Evolutionary conservation across 345 rosid genomes (phyloP).

Genomic region (Conringia planisiliqua): DNA sequence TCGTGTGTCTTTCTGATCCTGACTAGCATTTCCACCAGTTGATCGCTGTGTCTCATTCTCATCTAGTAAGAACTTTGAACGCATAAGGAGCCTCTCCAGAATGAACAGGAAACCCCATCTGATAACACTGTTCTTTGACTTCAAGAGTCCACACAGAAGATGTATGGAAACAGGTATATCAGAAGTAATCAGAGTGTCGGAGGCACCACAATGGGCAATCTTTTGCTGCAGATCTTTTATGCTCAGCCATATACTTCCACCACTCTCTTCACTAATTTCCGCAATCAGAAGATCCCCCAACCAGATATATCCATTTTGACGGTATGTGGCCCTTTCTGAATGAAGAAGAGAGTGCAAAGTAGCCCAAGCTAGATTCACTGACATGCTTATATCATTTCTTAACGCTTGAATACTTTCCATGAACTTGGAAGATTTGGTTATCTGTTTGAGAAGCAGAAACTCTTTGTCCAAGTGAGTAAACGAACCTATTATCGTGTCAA

Average conservation of each 20-base stretch:
- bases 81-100: conserved; percentile 95
- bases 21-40: conserved; percentile 40
- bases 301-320: conserved; percentile 93
- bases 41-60: conserved; percentile 71
- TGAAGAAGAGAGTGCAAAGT: conserved; percentile 95
- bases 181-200: conserved; percentile 59
- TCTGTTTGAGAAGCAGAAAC: conserved; percentile 73
- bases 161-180: conserved; percentile 77
- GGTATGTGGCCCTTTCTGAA: conserved; percentile 72
- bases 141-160: conserved; percentile 90
- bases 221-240: conserved; percentile 61
- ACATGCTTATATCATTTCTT: conserved; percentile 45
- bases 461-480: conserved; percentile 89
- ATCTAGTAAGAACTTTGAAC: conserved; percentile 87
- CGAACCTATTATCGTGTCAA: conserved; percentile 72
- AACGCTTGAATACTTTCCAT: conserved; percentile 48
- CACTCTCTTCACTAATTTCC: conserved; percentile 74
- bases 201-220: conserved; percentile 66
- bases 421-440: conserved; percentile 69
- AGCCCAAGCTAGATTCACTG: conserved; percentile 77
- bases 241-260: conserved; percentile 65
- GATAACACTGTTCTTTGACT: conserved; percentile 65
- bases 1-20: conserved; percentile 46
- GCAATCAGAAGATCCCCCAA: conserved; percentile 89
- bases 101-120: conserved; percentile 90